phyloP scores from a whole-genome alignment of 495 filamentous ascomycete species.

The Lasiosphaeria miniovina region DNA sequence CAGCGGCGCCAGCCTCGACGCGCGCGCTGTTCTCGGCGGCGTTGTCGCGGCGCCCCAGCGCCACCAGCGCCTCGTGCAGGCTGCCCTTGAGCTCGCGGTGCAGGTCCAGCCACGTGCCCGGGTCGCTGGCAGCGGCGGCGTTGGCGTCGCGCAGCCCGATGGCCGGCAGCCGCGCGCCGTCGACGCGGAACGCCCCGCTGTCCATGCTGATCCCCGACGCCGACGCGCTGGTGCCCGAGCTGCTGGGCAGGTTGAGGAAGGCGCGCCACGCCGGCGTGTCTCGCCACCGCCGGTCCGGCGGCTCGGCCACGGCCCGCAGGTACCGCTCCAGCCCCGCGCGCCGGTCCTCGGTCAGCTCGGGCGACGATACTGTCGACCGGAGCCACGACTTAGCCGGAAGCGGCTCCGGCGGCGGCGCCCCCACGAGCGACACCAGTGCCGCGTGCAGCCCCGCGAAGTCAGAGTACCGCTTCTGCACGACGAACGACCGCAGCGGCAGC shows the following conservation, averaged over 20 bases:
- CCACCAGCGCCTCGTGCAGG: constrained; percentile 76
- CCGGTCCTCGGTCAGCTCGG: constrained; percentile 75
- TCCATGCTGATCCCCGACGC: constrained; percentile 48
- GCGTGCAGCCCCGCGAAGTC: constrained; percentile 80
- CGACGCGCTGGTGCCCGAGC: constrained; percentile 41
- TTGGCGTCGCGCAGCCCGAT: constrained; percentile 31
- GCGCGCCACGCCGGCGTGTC: constrained; percentile 76
- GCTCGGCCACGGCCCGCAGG: constrained; percentile 73
- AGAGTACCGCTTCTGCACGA: constrained; percentile 88
- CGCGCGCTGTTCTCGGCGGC: constrained; percentile 53
- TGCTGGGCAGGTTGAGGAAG: constrained; percentile 75
- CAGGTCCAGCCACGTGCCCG: constrained; percentile 81
- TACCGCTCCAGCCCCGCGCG: constrained; percentile 75
- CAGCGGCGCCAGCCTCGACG: constrained; percentile 69
- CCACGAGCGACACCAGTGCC: constrained; percentile 61
- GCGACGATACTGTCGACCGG: constrained; percentile 69
- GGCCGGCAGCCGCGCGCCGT: constrained; percentile 34
- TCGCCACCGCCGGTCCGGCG: constrained; percentile 79
- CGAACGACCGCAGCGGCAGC: constrained; percentile 82
- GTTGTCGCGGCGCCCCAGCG: constrained; percentile 71
- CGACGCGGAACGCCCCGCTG: constrained; percentile 12
- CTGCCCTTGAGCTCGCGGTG: constrained; percentile 77
- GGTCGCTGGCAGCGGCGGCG: constrained; percentile 60
- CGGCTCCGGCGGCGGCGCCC: constrained; percentile 55
- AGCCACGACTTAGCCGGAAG: constrained; percentile 86